Base-by-base conservation (phyloP, 1,139 yeast genomes). In the Nakaseomyces uthaithaninus region DNA sequence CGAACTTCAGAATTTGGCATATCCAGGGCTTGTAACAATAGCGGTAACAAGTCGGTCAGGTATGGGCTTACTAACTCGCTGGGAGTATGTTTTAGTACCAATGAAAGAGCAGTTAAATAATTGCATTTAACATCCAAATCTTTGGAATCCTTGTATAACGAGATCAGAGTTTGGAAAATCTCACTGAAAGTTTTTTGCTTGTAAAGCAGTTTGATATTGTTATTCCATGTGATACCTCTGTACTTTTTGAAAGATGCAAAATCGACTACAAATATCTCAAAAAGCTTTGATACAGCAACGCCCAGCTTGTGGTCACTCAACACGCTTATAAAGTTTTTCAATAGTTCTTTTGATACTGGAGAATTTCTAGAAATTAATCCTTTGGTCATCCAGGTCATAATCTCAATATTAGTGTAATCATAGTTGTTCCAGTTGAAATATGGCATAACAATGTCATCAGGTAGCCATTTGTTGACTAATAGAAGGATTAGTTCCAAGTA, bases 181-280 rank as follows among this genome's bases (percentile, higher is more conserved):
- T 68, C 64, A 43, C 75, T 75, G 59, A 85, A 85, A 17, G 83
- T 68, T 48, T 79, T 77, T 55, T 91, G 97, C 57, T 85, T 86
- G 66, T 81, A 83, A 23, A 91, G 67, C 34, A 74, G 59, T 43
- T 82, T 72, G 19, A 81, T 74, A 45, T 78, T 74, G 43, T 80
- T 67, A 45, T 76, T 75, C 53, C 53, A 53, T 48, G 70, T 60
- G 14, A 74, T 75, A 31, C 70, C 69, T 28, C 74, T 77, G 33
- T 70, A 68, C 51, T 74, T 77, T 38, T 69, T 64, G 48, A 80
- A 74, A 3, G 81, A 65, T 11, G 75, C 72, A 40, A 82, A 70
- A 51, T 85, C 93, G 22, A 76, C 67, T 25, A 83, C 74, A 15
- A 86, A 57, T 2, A 86, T 68, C 30, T 77, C 83, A 43, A 85